Percentiles rank a stretch among this genome's conserved stretches.
These are phyloP conservation scores for Porpolomopsis calyptriformis DNA, from an alignment of 768 basidiomycete species.

Conservation along the genomic window DNA sequence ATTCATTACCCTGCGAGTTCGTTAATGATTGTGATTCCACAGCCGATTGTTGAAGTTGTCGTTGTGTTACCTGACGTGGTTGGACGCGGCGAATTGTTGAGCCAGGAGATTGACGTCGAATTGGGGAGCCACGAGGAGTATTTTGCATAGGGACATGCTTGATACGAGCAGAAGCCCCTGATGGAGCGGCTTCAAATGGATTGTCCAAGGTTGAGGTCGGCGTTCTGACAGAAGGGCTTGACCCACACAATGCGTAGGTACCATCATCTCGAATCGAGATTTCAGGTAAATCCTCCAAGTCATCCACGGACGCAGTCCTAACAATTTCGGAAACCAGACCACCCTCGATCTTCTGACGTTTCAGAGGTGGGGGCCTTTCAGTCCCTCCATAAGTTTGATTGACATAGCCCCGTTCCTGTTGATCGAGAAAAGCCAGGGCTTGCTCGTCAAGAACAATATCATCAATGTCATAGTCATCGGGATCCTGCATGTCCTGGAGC, in stretches of 20 bases:
- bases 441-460: slow-evolving; percentile 55
- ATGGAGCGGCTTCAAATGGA: too few species aligned
- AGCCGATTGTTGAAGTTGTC: neutral
- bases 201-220: too few species aligned
- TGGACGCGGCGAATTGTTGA: neutral
- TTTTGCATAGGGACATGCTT: too few species aligned
- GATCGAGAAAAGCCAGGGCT: slow-evolving; percentile 50
- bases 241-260: slow-evolving; percentile 32
- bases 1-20: neutral
- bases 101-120: neutral
- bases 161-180: too few species aligned
- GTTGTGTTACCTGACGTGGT: neutral
- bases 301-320: slow-evolving; percentile 21
- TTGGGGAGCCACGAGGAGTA: neutral
- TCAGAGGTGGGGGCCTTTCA: slow-evolving; percentile 30
- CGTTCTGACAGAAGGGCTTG: neutral
- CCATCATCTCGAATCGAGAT: slow-evolving; percentile 52
- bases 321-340: slow-evolving; percentile 31
- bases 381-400: slow-evolving; percentile 16
- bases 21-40: neutral
- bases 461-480: slow-evolving; percentile 56
- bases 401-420: slow-evolving; percentile 39
- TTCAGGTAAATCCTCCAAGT: slow-evolving; percentile 49
- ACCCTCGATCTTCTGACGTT: slow-evolving; percentile 44
- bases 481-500: slow-evolving; percentile 38